Evolutionary conservation across 106 monocot genomes (phyloP).

Genomic region (Hemerocallis citrina): DNA sequence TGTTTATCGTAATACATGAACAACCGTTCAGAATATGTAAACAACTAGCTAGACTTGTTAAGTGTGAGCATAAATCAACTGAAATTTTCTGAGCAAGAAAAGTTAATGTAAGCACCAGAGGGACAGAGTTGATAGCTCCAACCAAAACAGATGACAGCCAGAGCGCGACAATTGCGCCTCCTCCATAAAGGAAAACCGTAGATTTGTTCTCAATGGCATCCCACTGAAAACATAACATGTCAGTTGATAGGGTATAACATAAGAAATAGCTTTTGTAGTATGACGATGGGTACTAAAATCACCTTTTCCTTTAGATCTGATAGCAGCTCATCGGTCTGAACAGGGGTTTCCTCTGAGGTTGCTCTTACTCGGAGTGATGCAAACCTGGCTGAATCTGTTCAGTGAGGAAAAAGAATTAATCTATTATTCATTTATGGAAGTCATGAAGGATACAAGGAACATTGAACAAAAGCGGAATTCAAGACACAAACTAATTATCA

Average conservation of each 20-base stretch:
- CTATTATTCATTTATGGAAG: not conserved
- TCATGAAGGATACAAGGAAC: too few species aligned
- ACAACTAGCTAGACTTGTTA: too few species aligned
- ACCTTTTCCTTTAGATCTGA: slow-evolving; percentile 83
- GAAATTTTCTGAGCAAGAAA: not conserved
- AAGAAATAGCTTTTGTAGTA: not conserved
- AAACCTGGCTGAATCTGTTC: slow-evolving; percentile 53
- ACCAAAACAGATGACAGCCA: slow-evolving; percentile 85
- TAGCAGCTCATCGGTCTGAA: slow-evolving; percentile 52
- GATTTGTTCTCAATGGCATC: slow-evolving; percentile 90
- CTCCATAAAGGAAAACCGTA: slow-evolving; percentile 81
- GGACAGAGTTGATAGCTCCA: slow-evolving; percentile 91
- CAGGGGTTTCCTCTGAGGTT: slow-evolving; percentile 46
- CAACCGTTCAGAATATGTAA: too few species aligned
- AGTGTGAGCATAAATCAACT: not conserved
- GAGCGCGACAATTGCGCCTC: slow-evolving; percentile 79
- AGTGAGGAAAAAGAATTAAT: slow-evolving; percentile 1
- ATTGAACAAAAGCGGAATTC: not conserved
- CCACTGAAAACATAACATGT: slow-evolving; percentile 46
- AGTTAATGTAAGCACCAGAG: slow-evolving; percentile 48
- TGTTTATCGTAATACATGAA: slow-evolving; percentile 12
- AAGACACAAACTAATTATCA: not conserved
- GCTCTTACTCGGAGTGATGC: slow-evolving; percentile 53
- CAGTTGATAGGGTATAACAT: not conserved
- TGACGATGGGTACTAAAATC: not conserved